Evolutionary conservation across 2,329 filamentous ascomycete species (phyloP).

Genomic region (Neopestalotiopsis sp.): DNA sequence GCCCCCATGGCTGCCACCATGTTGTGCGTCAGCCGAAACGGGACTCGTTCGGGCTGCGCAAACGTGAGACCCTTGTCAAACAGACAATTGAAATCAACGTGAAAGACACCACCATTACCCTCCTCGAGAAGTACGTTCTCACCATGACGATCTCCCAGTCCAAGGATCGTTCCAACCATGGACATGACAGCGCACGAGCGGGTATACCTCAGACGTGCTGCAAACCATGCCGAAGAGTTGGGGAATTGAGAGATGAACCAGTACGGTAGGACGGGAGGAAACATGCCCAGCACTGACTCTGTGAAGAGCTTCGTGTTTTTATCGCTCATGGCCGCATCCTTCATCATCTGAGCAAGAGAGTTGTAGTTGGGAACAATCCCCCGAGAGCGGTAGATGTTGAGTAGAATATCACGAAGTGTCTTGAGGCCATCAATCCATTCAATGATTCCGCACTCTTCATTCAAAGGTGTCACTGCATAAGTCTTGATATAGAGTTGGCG

Average conservation of each 20-base stretch:
- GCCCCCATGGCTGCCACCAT: slow-evolving; percentile 98
- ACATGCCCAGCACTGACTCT: slow-evolving; percentile 66
- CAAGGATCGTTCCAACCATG: slow-evolving; percentile 97
- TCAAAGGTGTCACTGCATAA: slow-evolving; percentile 94
- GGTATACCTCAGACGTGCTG: slow-evolving; percentile 86
- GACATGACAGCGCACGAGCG: slow-evolving; percentile 97
- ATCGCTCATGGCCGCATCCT: slow-evolving; percentile 62
- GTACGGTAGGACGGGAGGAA: slow-evolving; percentile 83
- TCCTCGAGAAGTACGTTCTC: slow-evolving; percentile 97
- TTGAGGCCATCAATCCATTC: slow-evolving; percentile 98
- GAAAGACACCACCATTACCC: slow-evolving; percentile 89
- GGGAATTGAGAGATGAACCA: slow-evolving; percentile 98
- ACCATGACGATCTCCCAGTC: slow-evolving; percentile 91
- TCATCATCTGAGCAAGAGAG: slow-evolving; percentile 68
- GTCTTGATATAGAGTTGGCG: slow-evolving; percentile 95
- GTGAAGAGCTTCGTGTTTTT: slow-evolving; percentile 75
- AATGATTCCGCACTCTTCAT: slow-evolving; percentile 96
- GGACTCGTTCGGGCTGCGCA: slow-evolving; percentile 90
- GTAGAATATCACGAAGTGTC: slow-evolving; percentile 88
- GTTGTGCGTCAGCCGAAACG: slow-evolving; percentile 96
- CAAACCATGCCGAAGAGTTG: slow-evolving; percentile 90
- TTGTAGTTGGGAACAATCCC: slow-evolving; percentile 74
- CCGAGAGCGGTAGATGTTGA: slow-evolving; percentile 77
- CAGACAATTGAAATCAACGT: slow-evolving; percentile 99
- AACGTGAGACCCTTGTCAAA: slow-evolving; percentile 98